These are phyloP conservation scores for Rehmannia glutinosa DNA, from an alignment of 257 asterid genomes.

Conservation along the genomic window DNA sequence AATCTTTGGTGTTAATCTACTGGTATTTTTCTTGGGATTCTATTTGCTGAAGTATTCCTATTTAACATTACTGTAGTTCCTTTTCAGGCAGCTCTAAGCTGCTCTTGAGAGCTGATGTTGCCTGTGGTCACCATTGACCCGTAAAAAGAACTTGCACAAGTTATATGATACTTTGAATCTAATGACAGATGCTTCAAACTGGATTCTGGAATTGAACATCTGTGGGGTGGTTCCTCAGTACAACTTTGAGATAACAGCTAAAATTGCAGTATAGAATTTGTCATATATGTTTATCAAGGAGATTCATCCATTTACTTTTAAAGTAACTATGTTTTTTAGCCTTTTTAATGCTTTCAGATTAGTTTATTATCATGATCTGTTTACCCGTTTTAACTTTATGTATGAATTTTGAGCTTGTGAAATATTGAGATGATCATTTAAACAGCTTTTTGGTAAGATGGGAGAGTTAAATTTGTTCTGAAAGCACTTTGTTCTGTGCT, in stretches of 20 bases:
- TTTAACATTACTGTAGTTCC: not conserved
- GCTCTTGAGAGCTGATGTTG: not conserved
- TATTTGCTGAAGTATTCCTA: not conserved
- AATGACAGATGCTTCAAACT: not conserved
- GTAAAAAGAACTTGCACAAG: too few species aligned
- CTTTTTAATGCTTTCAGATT: too few species aligned
- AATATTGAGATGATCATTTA: too few species aligned
- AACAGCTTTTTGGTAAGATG: not conserved
- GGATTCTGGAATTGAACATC: not conserved
- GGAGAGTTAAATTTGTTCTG: not conserved
- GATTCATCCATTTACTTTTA: too few species aligned
- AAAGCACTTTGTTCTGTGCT: not conserved
- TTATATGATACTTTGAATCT: not conserved
- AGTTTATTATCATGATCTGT: too few species aligned
- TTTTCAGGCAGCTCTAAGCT: too few species aligned
- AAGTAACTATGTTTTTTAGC: too few species aligned
- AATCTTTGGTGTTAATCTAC: not conserved
- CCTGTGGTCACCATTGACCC: too few species aligned
- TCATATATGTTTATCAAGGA: too few species aligned
- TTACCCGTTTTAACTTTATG: too few species aligned
- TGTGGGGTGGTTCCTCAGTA: not conserved
- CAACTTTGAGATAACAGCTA: not conserved
- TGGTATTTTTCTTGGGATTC: not conserved
- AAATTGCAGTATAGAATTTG: too few species aligned
- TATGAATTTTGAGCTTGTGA: too few species aligned